These are phyloP conservation scores for Abelmoschus esculentus DNA, from an alignment of 345 rosid species.

Conservation along the genomic window DNA sequence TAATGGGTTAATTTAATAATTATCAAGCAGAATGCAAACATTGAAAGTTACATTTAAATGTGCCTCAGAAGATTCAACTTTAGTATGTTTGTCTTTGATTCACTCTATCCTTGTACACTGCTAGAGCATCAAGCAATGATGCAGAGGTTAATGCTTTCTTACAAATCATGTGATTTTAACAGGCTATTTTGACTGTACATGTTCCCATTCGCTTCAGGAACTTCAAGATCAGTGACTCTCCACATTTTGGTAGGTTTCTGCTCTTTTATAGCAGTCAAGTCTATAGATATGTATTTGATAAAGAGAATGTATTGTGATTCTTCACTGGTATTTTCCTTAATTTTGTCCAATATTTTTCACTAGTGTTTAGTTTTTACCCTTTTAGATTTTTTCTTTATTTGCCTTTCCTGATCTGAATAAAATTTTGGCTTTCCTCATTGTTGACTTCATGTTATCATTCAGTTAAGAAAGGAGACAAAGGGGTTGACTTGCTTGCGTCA, in stretches of 20 bases:
- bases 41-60: neutral
- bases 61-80: conserved; percentile 1
- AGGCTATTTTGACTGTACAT: conserved; percentile 86
- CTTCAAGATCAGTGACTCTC: conserved; percentile 52
- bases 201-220: conserved; percentile 68
- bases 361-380: neutral
- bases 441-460: conserved; percentile 24
- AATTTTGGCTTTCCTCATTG: neutral
- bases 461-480: conserved; percentile 72
- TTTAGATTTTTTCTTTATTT: neutral
- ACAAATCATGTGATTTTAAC: conserved; percentile 18
- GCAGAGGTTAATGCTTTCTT: conserved; percentile 1
- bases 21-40: neutral
- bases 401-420: neutral
- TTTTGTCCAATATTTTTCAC: neutral
- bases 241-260: conserved; percentile 55
- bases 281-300: neutral
- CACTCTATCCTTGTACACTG: neutral
- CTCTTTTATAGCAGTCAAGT: neutral
- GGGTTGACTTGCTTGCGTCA: conserved; percentile 74
- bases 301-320: neutral
- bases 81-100: neutral
- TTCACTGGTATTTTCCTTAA: neutral
- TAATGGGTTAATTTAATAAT: neutral
- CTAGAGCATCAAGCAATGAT: neutral